Evolutionary conservation across 345 rosid species (phyloP), one percentile per base, ranked within the genome.

Genomic region (Rhizophora mangle): DNA sequence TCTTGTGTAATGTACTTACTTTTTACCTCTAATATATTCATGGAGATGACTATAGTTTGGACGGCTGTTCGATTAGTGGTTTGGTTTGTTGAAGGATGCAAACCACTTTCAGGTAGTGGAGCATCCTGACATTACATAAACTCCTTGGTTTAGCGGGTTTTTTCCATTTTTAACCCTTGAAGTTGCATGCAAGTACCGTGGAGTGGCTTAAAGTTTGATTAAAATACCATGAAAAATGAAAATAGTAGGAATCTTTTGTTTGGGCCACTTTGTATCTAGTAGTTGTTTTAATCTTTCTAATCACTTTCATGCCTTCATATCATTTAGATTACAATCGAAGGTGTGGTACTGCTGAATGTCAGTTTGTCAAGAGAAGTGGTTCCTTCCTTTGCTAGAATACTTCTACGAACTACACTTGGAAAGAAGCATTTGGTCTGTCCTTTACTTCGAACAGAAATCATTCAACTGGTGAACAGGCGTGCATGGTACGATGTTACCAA

Each of bases 361-460:
- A 89, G 93, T 69, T 82, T 94, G 76, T 82, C 97, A 51, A 89
- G 98, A 81, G 96, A 91, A 79, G 96, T 91, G 66, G 96, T 91
- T 82, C 95, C 98, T 55, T 87, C 85, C 67, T 89, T 93, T 78
- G 96, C 97, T 52, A 85, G 97, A 79, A 89, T 91, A 80, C 92
- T 93, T 57, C 69, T 89, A 76, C 93, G 88, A 53, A 91, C 95
- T 67, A 82, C 96, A 65, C 92, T 93, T 63, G 97, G 97, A 75
- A 93, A 88, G 86, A 93, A 91, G 82, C 96, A 93, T 85, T 85
- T 93, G 82, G 95, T 93, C 64, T 90, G 95, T 20, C 90, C 97
- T 18, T 81, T 94, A 56, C 78, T 94, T 75, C 83, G 96, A 56
- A 86, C 97, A 22, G 98, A 91, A 83, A 91, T 94, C 70, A 84